Evolutionary conservation across 148 eudicot genomes (phyloP), one percentile per base, ranked within the genome.

Genomic region (Limonium bicolor): DNA sequence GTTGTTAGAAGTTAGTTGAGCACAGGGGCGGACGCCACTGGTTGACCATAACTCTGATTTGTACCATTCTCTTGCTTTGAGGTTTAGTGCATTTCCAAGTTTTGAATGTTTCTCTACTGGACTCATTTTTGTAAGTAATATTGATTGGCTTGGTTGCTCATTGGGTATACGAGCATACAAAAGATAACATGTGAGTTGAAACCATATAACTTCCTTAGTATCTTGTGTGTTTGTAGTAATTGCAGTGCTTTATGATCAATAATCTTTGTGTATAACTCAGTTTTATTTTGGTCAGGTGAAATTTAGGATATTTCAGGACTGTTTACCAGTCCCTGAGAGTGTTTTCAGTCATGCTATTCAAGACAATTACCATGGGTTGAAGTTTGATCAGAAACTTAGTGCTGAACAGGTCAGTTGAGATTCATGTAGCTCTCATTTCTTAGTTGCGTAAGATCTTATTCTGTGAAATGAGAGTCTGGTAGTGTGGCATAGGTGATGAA

Each of bases 261-360:
- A 3, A 2, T 36, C 15, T 29, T 13, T 10, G 41, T 11, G 6
- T 38, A 8, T 5, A 37, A 10, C 4, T 27, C 20, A 18, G 9
- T 13, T 1, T 14, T 12, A 5, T 6, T 3, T 34, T 13, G 18
- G 24, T 17, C 59, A 83, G 94, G 87, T 84, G 29, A 76, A 62
- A 43, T 84, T 84, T 28, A 54, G 54, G 20, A 76, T 79, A 64
- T 36, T 12, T 27, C 64, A 53, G 48, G 88, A 76, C 29, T 84
- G 81, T 60, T 62, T 84, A 48, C 94, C 94, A 46, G 29, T 79
- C 46, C 77, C 66, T 17, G 78, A 76, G 65, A 71, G 58, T 42
- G 55, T 53, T 50, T 69, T 79, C 33, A 79, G 50, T 52, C 54
- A 44, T 32, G 74, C 69, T 53, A 73, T 79, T 29, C 38, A 45